Evolutionary conservation across 2,329 filamentous ascomycete genomes (phyloP).

Genomic region (Penicillium sp.): DNA sequence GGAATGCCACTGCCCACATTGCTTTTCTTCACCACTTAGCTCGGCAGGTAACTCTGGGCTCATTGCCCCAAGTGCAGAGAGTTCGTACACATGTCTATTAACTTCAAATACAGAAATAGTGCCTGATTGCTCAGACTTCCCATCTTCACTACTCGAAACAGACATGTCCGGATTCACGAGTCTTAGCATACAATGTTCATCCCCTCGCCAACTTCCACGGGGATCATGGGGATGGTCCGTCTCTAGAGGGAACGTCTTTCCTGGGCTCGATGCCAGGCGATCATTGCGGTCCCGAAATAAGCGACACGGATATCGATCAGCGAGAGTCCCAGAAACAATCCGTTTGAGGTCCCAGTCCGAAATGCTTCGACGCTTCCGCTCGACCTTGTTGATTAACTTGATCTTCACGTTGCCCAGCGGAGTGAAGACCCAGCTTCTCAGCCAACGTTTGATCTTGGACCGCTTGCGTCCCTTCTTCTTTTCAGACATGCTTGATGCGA

Average conservation of each 20-base stretch:
- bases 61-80: background rate
- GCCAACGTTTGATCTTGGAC: background rate
- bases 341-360: background rate
- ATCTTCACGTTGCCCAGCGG: background rate
- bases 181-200: background rate
- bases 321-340: background rate
- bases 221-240: background rate
- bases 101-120: background rate
- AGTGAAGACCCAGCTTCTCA: constrained; percentile 1
- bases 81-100: background rate
- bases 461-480: background rate
- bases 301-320: background rate
- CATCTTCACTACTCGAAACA: background rate
- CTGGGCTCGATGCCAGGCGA: background rate
- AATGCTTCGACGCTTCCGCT: background rate
- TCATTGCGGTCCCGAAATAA: background rate
- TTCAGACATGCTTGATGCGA: background rate
- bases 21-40: background rate
- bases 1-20: background rate
- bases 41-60: background rate
- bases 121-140: too few species aligned
- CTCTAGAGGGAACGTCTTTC: background rate
- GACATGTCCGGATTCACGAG: background rate
- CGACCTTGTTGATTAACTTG: background rate
- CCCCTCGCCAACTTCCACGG: background rate